These are phyloP conservation scores for Coemansia sp. DNA, from an alignment of 192 early-diverging fungal species.

Conservation along the genomic window DNA sequence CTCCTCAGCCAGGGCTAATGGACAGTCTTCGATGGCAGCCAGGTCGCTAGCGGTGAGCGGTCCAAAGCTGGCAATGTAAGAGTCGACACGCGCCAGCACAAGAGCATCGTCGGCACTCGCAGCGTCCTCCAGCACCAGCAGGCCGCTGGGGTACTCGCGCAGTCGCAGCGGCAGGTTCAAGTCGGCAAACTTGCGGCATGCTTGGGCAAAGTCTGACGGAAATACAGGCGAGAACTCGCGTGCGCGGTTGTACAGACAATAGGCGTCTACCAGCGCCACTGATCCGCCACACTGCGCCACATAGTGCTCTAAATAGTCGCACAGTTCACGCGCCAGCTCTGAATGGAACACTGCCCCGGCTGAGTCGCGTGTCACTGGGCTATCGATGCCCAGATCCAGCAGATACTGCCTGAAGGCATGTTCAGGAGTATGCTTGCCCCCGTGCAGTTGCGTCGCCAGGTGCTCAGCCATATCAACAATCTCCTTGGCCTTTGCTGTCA, in stretches of 20 bases:
- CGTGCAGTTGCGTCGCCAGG: conserved; percentile 53
- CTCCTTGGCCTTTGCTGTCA: conserved; percentile 86
- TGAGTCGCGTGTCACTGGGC: conserved; percentile 88
- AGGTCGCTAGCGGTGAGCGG: conserved; percentile 73
- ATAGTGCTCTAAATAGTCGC: conserved; percentile 76
- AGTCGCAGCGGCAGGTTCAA: conserved; percentile 74
- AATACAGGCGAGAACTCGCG: conserved; percentile 88
- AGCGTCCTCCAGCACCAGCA: conserved; percentile 73
- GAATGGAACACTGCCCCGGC: conserved; percentile 85
- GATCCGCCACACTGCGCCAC: conserved; percentile 69
- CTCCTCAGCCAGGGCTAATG: conserved; percentile 52
- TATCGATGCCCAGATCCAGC: conserved; percentile 86
- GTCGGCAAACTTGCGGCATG: conserved; percentile 67
- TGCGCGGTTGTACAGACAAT: conserved; percentile 94
- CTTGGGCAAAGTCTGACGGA: conserved; percentile 87
- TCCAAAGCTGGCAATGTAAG: conserved; percentile 54
- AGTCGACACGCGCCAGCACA: conserved; percentile 61
- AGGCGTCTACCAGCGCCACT: conserved; percentile 85
- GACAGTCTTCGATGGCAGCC: conserved; percentile 58
- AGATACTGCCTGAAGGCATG: conserved; percentile 62
- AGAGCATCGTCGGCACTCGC: conserved; percentile 67
- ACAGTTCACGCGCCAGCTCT: conserved; percentile 84
- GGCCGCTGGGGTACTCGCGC: conserved; percentile 77
- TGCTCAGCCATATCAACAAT: conserved; percentile 71
- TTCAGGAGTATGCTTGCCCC: conserved; percentile 20